These are phyloP conservation scores for Ceratocystis harringtonii DNA, from an alignment of 2,329 filamentous ascomycete species.

Conservation along the genomic window DNA sequence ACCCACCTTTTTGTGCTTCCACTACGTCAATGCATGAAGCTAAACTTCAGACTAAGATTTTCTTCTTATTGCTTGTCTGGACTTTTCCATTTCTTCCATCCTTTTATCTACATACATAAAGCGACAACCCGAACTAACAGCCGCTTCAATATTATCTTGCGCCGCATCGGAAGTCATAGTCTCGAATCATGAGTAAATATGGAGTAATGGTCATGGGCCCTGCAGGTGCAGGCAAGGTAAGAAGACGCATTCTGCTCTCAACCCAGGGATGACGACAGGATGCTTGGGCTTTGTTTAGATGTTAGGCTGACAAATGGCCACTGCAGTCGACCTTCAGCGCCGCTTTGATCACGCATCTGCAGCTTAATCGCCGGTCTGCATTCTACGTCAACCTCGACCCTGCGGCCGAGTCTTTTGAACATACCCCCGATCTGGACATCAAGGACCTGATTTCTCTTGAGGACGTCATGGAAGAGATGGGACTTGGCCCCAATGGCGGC, in stretches of 20 bases:
- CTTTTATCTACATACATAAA: neutral
- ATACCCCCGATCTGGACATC: slow-evolving; percentile 86
- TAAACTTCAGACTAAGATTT: neutral
- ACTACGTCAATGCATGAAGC: neutral
- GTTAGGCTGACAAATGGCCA: neutral
- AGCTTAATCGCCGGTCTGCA: slow-evolving; percentile 78
- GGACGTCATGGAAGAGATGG: slow-evolving; percentile 93
- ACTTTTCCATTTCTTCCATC: neutral
- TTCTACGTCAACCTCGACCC: slow-evolving; percentile 99
- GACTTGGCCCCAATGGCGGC: slow-evolving; percentile 78
- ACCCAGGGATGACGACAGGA: neutral
- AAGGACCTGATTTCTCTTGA: slow-evolving; percentile 85
- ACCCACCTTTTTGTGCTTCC: neutral
- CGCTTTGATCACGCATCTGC: slow-evolving; percentile 80
- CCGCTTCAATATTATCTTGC: neutral
- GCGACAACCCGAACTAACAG: neutral
- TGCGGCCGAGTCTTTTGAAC: slow-evolving; percentile 82
- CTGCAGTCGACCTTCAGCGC: slow-evolving; percentile 74
- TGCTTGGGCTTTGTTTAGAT: slow-evolving; percentile 23
- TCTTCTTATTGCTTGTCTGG: neutral
- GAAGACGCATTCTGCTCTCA: slow-evolving; percentile 19
- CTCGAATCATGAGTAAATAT: slow-evolving; percentile 67
- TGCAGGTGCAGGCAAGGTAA: slow-evolving; percentile 80
- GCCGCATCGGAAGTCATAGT: neutral
- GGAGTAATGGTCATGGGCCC: slow-evolving; percentile 93